Evolutionary conservation across 257 asterid genomes (phyloP), one percentile per base, ranked within the genome.

Genomic region (Jasminum sambac): DNA sequence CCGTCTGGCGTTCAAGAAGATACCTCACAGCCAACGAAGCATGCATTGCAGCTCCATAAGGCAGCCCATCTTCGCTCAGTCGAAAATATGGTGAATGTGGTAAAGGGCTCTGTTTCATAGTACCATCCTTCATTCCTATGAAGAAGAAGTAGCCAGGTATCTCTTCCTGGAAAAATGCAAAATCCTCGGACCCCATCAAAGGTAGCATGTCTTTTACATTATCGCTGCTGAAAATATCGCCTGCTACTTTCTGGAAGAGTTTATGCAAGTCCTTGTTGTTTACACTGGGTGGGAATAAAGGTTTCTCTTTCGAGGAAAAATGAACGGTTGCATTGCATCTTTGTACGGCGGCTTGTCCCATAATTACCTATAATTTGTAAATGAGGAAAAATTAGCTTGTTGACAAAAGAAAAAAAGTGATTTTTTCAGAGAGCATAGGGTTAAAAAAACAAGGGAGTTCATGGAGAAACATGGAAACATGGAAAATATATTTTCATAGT

Each of bases 41-140:
- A 55, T 95, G 98, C 67, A 91, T 90, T 6, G 99, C 96, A 62
- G 99, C 97, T 16, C 99, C 99, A 9, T 14, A 78, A 66, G 98
- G 92, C 14, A 95, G 90, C 23, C 84, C 95, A n/a, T 69, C 85
- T 82, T 95, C 98, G 11, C 85, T 73, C 71, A 91, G 69, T 38
- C 72, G 83, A 73, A 85, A 94, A 72, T 76, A 73, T 0, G 99
- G 96, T 0, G 98, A 91, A 79, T 91, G 99, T 8, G 85, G 66
- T 12, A 77, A 65, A 5, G 71, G 84, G 7, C 74, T 86, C 44
- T 72, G 69, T 34, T 78, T 82, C 6, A 72, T 69, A 0, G 84
- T 79, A 66, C 81, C 88, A 11, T 82, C 90, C 79, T 78, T 82
- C 88, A 82, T 76, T 16, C 98, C 99, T 0, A 95, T 79, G 24